Evolutionary conservation across 2,329 filamentous ascomycete genomes (phyloP), one percentile per base, ranked within the genome.

Genomic region (Beauveria sp.): DNA sequence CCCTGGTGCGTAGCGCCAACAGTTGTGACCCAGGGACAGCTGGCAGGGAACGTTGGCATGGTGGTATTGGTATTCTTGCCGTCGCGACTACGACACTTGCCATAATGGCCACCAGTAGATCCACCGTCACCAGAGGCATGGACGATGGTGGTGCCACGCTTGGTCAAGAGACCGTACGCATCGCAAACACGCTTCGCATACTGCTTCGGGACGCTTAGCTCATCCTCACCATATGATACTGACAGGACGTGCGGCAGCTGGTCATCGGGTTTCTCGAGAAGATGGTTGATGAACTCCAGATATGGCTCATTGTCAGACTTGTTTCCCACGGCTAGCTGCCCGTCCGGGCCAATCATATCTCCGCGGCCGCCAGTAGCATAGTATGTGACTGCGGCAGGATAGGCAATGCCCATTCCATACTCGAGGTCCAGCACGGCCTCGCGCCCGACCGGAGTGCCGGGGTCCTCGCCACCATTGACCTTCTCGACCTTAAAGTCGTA

Each of bases 31-130:
- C 69, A 75, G 1, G 75, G 75, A 63, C 74, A 76, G 44, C 57
- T 74, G 1, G 79, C 75, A 0, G 84, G 84, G 74, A 86, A 87
- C 20, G 71, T 71, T 1, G 83, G 78, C 2, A 81, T 69, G 71
- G 86, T 86, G 14, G 75, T 74, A 7, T 76, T 75, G 1, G 74
- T 80, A 64, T 84, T 80, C 62, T 76, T 79, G 43, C 83, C 84
- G 60, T 85, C 81, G 66, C 84, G 84, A 64, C 76, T 76, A 50
- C 77, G 66, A 68, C 83, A 86, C 10, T 60, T 55, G 5, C 58
- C 57, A 0, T 22, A 7, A 1, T 43, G 41, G 30, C 54, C 53
- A 20, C 63, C 63, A 2, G 61, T 60, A 26, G 64, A 62, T 44
- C 74, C 75, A 16, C 62, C 60, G 63, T 73, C 69, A 14, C 70